Conservation (phyloP, 2,329 filamentous ascomycete species). For the Ceratocystis destructans region DNA sequence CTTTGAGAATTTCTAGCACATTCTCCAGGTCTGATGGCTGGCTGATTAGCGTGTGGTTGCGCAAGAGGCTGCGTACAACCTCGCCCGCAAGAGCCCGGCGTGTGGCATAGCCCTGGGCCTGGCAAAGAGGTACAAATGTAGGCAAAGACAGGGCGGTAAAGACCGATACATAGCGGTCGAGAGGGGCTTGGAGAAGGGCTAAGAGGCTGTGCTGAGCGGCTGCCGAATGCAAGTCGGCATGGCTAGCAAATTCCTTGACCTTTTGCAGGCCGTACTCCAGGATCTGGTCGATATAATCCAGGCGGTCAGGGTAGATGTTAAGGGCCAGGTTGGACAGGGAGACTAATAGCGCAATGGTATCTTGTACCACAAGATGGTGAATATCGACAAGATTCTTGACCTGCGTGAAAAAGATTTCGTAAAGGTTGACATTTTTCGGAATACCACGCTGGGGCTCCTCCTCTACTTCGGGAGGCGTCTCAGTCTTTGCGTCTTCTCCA, state of each 20-base stretch:
- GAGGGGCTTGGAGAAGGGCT: slow-evolving; percentile 75
- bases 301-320: slow-evolving; percentile 82
- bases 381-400: slow-evolving; percentile 87
- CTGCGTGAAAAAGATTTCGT: slow-evolving; percentile 95
- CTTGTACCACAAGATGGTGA: slow-evolving; percentile 81
- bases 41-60: slow-evolving; percentile 65
- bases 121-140: slow-evolving; percentile 77
- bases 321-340: slow-evolving; percentile 85
- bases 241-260: slow-evolving; percentile 78
- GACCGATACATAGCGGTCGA: slow-evolving; percentile 80
- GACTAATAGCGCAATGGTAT: slow-evolving; percentile 86
- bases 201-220: slow-evolving; percentile 80
- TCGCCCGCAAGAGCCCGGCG: slow-evolving; percentile 81
- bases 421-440: slow-evolving; percentile 69
- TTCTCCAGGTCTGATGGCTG: slow-evolving; percentile 72
- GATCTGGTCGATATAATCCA: slow-evolving; percentile 94
- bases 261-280: slow-evolving; percentile 78
- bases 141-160: slow-evolving; percentile 94
- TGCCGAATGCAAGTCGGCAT: slow-evolving; percentile 82
- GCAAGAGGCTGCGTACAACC: slow-evolving; percentile 68
- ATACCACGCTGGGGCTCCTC: slow-evolving; percentile 33
- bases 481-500: slow-evolving; percentile 18
- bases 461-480: slow-evolving; percentile 2
- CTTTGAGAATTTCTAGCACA: slow-evolving; percentile 74
- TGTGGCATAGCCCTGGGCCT: slow-evolving; percentile 86